These are phyloP conservation scores for Lotmaria passim DNA, from an alignment of 208 protist genomes.

Conservation along the genomic window DNA sequence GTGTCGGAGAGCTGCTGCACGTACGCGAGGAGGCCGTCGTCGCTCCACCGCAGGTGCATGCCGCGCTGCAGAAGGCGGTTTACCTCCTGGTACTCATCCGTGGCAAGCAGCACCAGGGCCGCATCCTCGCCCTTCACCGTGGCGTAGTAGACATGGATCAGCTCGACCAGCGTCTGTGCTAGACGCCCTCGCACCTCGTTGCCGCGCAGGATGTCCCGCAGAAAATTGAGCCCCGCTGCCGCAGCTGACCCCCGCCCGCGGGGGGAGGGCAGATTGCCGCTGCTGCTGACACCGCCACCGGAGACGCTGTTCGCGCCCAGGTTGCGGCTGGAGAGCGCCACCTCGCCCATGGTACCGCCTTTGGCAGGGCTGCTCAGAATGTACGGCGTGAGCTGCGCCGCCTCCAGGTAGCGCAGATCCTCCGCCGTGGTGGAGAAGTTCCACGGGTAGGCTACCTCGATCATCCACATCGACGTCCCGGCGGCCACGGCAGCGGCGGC, in stretches of 20 bases:
- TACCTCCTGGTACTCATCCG: slow-evolving; percentile 75
- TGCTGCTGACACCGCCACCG: slow-evolving; percentile 13
- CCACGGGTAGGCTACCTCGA: slow-evolving; percentile 64
- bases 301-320: too few species aligned
- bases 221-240: slow-evolving; percentile 13
- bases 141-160: slow-evolving; percentile 76
- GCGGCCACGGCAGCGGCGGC: background rate
- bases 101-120: slow-evolving; percentile 73
- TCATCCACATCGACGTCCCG: slow-evolving; percentile 21
- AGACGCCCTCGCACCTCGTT: slow-evolving; percentile 77
- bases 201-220: slow-evolving; percentile 51
- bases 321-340: slow-evolving; percentile 1
- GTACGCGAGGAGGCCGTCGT: slow-evolving; percentile 55
- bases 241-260: slow-evolving; percentile 2
- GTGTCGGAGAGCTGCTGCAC: slow-evolving; percentile 62
- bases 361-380: slow-evolving; percentile 21
- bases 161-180: slow-evolving; percentile 66
- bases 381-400: slow-evolving; percentile 36
- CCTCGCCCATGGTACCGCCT: slow-evolving; percentile 4
- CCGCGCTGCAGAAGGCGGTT: slow-evolving; percentile 65
- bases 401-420: slow-evolving; percentile 78
- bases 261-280: slow-evolving; percentile 15
- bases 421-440: slow-evolving; percentile 39
- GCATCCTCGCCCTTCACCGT: slow-evolving; percentile 77
- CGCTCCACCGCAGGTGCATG: slow-evolving; percentile 72